These are phyloP conservation scores for Phialophora chinensis DNA, from an alignment of 2,329 filamentous ascomycete genomes.

Conservation along the genomic window DNA sequence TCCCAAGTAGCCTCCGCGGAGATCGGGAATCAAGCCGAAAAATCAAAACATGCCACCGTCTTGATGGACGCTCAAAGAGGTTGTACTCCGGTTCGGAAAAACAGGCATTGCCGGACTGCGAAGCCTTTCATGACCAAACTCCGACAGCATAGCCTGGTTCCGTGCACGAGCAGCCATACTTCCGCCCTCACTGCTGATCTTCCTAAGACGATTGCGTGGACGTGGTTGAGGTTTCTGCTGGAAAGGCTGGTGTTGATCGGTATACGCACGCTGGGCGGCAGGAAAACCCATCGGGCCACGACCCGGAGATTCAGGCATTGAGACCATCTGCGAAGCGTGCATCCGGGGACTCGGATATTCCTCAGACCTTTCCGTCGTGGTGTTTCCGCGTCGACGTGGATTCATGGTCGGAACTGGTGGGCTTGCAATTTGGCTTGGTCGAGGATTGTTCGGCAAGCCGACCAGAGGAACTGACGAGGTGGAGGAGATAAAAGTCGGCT, in stretches of 20 bases:
- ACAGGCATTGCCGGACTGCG: constrained; percentile 36
- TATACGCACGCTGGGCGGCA: constrained; percentile 12
- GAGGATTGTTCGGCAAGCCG: constrained; percentile 57
- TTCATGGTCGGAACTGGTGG: constrained; percentile 66
- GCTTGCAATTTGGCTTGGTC: constrained; percentile 33
- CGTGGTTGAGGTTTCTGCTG: constrained; percentile 31
- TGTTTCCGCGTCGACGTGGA: constrained; percentile 61
- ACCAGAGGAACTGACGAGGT: constrained; percentile 66
- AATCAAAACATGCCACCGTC: constrained; percentile 39
- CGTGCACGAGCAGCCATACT: constrained; percentile 54
- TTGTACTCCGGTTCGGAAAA: constrained; percentile 39
- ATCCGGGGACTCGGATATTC: constrained; percentile 25
- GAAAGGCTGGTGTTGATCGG: constrained; percentile 22
- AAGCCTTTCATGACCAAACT: constrained; percentile 36
- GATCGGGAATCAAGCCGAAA: neutral
- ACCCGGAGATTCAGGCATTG: constrained; percentile 20
- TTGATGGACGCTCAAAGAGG: constrained; percentile 35
- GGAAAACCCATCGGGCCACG: constrained; percentile 3
- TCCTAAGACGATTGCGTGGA: constrained; percentile 52
- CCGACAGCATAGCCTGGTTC: constrained; percentile 46
- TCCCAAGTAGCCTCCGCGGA: neutral
- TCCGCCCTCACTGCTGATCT: constrained; percentile 58
- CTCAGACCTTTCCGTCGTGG: constrained; percentile 46
- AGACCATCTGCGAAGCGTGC: constrained; percentile 23
- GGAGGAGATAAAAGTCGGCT: constrained; percentile 59